Base-by-base conservation (phyloP, 257 asterid species). In the Solanum medicagineum region DNA sequence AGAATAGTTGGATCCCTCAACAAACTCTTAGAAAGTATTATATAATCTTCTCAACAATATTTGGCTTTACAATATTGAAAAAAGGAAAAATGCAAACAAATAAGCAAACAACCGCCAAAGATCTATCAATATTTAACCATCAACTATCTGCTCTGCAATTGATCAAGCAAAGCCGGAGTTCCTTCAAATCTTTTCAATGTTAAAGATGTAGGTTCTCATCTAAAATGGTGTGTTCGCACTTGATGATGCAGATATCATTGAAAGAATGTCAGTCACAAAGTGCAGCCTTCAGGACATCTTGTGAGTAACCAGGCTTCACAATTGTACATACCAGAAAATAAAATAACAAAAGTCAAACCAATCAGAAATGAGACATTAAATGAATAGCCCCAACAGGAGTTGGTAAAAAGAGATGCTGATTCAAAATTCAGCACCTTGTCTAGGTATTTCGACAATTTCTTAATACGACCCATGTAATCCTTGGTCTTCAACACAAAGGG, bases 281-380 rank as follows among this genome's bases (percentile, higher is more conserved):
- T 71, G 99, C 99, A 75, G 98, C 99, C 89, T 91, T 97, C 63
- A 97, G 93, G 69, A 97, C 97, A 80, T 97, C 99, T 87, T 95
- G 98, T 14, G 99, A 92, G 89, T 99, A 97, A 42, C 99, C 99
- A 1, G 99, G 99, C 81, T 97, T 97, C 91, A 97, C 99, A 49
- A 97, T 94, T 9, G 94, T 87, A 3, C 98, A 98, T 80, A 95
- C 99, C 99, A 95, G 87, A 85, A 56, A 12, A 54, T 60, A 80
- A 42, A 45, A 74, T 60, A 20, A 32, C 24, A 20, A 62, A 53
- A 47, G 49, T 17, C 45, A 49, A 32, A 32, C 36, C 4, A 4
- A 4, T 22, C 55, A 55, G 83, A 55, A 77, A 83, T 53, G 7
- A 70, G 6, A 17, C 8, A 22, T 20, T 2, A 26, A 26, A 79